Evolutionary conservation across 140 eudicot genomes (phyloP), one percentile per base, ranked within the genome.

Genomic region (Erigeron philadelphicus): DNA sequence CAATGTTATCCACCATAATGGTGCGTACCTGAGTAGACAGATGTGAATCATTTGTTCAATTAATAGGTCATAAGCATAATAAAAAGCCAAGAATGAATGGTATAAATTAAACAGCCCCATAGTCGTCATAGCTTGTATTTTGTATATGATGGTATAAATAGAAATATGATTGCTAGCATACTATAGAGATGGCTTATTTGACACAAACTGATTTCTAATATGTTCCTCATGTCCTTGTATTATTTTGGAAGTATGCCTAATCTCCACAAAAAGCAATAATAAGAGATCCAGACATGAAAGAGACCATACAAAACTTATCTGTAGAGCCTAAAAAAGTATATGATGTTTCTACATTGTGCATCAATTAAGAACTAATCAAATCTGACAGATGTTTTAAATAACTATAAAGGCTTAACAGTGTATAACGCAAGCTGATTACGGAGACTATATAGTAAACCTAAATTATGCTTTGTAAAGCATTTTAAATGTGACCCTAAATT

Each of bases 1-100:
- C 98, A 78, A 93, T 93, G 79, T 93, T 93, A 70, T 93, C 96
- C 75, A 93, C 96, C 95, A 89, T 89, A 79, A 93, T 85, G 31
- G 96, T 93, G 54, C 95, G 96, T 61, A 93, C 81, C 98, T 93
- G 86, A 46, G 82, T 38, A 48, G 43, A 74, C 11, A 35, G 61
- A 16, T 16, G 47, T 48, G 63, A 48, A 67, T 10, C 17, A 72
- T 42, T 47, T 46, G 58, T 42, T 25, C 9, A 13, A 23, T 73
- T 45, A n/a, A 18, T 35, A 66, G 16, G 43, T 23, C 53, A 66
- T 56, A 11, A 61, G 7, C 44, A 62, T 55, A 60, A 76, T 5
- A 38, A 47, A 67, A 43, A 67, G 17, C 17, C 47, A 67, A 59
- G 35, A 8, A 13, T 45, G 38, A 10, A 38, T 15, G 47, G n/a